These are phyloP conservation scores for Euphrasia confusa DNA, from an alignment of 257 asterid species.

Conservation along the genomic window DNA sequence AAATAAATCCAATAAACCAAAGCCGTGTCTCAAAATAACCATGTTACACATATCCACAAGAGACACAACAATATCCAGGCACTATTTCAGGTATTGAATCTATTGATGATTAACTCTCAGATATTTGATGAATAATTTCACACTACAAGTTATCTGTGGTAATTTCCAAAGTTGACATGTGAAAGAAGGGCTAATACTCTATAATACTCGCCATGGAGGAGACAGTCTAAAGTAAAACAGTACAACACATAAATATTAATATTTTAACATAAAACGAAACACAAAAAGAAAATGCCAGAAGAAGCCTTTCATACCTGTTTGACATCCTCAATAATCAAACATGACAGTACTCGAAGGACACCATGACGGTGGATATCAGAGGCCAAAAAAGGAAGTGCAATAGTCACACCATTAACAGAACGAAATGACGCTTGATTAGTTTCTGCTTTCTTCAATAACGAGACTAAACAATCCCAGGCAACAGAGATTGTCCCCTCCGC, in stretches of 20 bases:
- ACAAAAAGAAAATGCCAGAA: constrained; percentile 1
- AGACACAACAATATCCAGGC: constrained; percentile 17
- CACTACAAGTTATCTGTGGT: constrained; percentile 14
- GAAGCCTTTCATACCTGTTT: constrained; percentile 53
- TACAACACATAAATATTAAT: neutral
- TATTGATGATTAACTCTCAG: constrained; percentile 12
- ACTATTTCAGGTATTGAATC: constrained; percentile 9
- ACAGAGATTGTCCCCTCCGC: constrained; percentile 62
- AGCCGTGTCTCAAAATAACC: constrained; percentile 6
- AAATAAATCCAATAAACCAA: neutral
- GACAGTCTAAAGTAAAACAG: constrained; percentile 6
- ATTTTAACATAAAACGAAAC: constrained; percentile 1
- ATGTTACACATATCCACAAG: constrained; percentile 4
- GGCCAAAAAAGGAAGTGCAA: constrained; percentile 80
- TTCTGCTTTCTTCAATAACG: constrained; percentile 86
- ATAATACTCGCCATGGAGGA: constrained; percentile 16
- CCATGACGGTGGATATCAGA: constrained; percentile 87
- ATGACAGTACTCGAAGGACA: constrained; percentile 80
- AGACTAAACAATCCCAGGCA: constrained; percentile 95
- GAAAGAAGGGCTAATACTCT: constrained; percentile 5
- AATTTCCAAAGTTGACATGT: constrained; percentile 19
- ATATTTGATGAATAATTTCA: constrained; percentile 13
- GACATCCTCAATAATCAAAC: constrained; percentile 85
- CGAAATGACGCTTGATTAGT: constrained; percentile 86
- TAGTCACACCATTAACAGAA: constrained; percentile 66